Conservation (phyloP, 2,329 filamentous ascomycete genomes). For the Aspergillus pseudoglaucus region DNA sequence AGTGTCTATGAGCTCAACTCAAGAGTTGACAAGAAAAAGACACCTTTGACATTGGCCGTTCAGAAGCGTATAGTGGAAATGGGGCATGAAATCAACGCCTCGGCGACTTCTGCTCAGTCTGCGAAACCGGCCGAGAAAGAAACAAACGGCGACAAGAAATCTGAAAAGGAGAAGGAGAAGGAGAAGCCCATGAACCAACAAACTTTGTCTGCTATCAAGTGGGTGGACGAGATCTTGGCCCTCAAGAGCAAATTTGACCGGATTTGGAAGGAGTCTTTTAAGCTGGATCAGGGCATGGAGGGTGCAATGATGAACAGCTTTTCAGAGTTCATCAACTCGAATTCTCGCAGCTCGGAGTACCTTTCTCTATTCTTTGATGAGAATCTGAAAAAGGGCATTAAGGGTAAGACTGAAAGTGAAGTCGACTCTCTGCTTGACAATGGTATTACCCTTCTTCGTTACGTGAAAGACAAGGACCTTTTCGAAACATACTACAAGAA, state of each 20-base stretch:
- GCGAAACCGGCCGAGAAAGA: conserved; percentile 42
- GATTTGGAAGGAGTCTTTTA: conserved; percentile 68
- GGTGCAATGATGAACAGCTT: conserved; percentile 81
- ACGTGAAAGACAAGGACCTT: conserved; percentile 84
- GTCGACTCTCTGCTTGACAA: conserved; percentile 80
- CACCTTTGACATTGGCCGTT: conserved; percentile 62
- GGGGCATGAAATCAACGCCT: conserved; percentile 74
- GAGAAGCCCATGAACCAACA: conserved; percentile 63
- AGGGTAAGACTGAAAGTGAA: conserved; percentile 84
- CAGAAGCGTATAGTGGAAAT: conserved; percentile 71
- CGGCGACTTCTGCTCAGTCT: conserved; percentile 40
- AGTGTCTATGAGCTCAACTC: conserved; percentile 74
- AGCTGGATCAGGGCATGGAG: conserved; percentile 68
- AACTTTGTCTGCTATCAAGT: conserved; percentile 81
- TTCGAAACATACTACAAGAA: conserved; percentile 99
- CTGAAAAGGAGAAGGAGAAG: conserved; percentile 36
- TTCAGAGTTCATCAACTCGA: conserved; percentile 88
- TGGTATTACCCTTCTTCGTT: conserved; percentile 79
- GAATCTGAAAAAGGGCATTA: conserved; percentile 87
- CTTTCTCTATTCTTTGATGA: conserved; percentile 96
- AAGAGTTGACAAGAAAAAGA: conserved; percentile 69
- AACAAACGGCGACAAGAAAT: conserved; percentile 47
- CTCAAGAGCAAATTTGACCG: conserved; percentile 87
- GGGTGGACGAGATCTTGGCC: conserved; percentile 83
- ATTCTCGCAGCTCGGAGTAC: conserved; percentile 77